Conservation (phyloP, 2,329 filamentous ascomycete genomes). For the Colletotrichum sp. region DNA sequence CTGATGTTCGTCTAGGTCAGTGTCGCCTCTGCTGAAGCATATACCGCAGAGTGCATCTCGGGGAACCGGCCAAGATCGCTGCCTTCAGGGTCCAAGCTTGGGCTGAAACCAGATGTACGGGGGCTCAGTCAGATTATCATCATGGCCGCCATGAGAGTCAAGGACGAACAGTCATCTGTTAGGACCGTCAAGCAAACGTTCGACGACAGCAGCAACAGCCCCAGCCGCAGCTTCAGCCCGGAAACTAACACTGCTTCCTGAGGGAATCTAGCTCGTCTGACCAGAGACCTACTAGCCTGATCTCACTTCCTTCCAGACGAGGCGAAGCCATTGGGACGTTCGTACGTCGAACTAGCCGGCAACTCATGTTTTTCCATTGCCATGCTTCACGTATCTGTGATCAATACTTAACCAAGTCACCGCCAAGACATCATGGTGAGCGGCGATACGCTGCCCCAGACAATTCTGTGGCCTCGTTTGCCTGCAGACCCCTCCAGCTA, state of each 20-base stretch:
- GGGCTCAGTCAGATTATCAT: conserved; percentile 2
- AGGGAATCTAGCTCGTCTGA: neutral
- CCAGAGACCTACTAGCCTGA: neutral
- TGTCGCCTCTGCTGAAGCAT: neutral
- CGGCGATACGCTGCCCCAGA: neutral
- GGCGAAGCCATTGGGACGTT: neutral
- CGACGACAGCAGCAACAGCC: neutral
- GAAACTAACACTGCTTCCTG: neutral
- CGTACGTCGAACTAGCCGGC: neutral
- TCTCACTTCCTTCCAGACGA: neutral
- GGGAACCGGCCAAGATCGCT: conserved; percentile 3
- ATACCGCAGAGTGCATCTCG: neutral
- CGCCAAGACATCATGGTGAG: neutral
- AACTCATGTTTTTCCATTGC: neutral
- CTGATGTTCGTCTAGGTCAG: neutral
- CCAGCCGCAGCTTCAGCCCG: neutral
- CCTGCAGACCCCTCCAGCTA: neutral
- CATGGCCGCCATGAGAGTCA: neutral
- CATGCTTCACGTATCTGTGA: neutral
- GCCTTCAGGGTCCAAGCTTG: conserved; percentile 16
- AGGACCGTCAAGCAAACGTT: neutral
- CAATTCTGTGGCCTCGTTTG: neutral
- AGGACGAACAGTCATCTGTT: neutral
- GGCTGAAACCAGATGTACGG: conserved; percentile 13
- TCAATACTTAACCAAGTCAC: neutral